Evolutionary conservation across 805 yeast species (phyloP).

Genomic region (Wickerhamiella dianesei): DNA sequence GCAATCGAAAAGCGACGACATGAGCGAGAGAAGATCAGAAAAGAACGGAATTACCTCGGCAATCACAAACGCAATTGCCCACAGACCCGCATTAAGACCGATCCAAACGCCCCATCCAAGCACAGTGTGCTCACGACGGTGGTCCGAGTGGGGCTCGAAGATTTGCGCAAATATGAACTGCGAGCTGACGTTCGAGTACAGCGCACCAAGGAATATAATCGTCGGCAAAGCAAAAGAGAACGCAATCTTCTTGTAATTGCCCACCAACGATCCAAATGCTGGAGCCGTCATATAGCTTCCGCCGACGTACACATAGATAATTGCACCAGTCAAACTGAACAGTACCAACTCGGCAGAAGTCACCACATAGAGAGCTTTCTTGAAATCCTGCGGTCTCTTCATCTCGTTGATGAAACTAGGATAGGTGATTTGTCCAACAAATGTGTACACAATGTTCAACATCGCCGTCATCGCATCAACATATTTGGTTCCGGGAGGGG

Average conservation of each 20-base stretch:
- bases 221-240: slow-evolving; percentile 53
- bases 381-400: slow-evolving; percentile 44
- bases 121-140: slow-evolving; percentile 35
- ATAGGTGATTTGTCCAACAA: slow-evolving; percentile 51
- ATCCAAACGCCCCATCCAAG: slow-evolving; percentile 44
- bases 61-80: slow-evolving; percentile 43
- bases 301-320: slow-evolving; percentile 47
- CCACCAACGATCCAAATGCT: slow-evolving; percentile 40
- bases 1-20: slow-evolving; percentile 51
- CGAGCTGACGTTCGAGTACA: slow-evolving; percentile 42
- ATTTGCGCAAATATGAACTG: slow-evolving; percentile 38
- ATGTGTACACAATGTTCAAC: slow-evolving; percentile 47
- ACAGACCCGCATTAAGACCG: slow-evolving; percentile 30
- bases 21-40: slow-evolving; percentile 40
- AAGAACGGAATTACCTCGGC: slow-evolving; percentile 57
- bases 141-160: slow-evolving; percentile 31
- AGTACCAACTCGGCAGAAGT: slow-evolving; percentile 37
- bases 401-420: slow-evolving; percentile 50
- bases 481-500: slow-evolving; percentile 38
- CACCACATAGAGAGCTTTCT: slow-evolving; percentile 40
- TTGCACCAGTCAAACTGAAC: slow-evolving; percentile 43
- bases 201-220: slow-evolving; percentile 36
- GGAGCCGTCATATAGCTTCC: slow-evolving; percentile 40
- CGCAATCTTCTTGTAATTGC: slow-evolving; percentile 38
- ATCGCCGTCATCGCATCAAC: slow-evolving; percentile 43